Evolutionary conservation across 257 asterid genomes (phyloP), one percentile per base, ranked within the genome.

Genomic region (Solanum bulbocastanum): DNA sequence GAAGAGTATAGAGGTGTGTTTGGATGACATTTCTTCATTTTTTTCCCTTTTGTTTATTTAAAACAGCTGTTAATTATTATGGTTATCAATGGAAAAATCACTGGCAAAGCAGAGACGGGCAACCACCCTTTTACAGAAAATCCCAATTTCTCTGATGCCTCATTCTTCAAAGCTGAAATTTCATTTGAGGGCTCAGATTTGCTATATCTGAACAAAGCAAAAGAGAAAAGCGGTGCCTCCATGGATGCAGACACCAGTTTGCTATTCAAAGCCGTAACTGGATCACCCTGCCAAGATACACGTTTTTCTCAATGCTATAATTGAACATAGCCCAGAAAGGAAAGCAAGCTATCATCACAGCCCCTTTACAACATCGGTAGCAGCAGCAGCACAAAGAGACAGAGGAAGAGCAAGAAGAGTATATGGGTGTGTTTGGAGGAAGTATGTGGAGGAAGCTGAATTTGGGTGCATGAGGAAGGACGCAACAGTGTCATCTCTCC

Each of bases 91-190:
- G 46, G 76, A 7, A 18, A 69, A 30, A 69, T 74, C 83, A 74
- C 32, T 36, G 83, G 52, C 56, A 75, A 18, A 75, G 11, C 83
- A 75, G 32, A 75, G 83, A 75, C 4, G 56, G 83, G 52, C 56
- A 75, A 75, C 33, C 83, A 75, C 56, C 49, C 83, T 74, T 27
- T 36, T 74, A 74, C 20, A 36, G 49, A 36, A 88, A 88, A 69
- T 49, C 90, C 91, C 88, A 37, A 32, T 32, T 83, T 75, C 88
- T 87, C 60, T 65, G 58, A 42, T 40, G 36, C 60, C 60, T 76
- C 60, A 40, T 76, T 76, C 39, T 44, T 44, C 60, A 35, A 6
- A 35, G 46, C 81, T 72, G 14, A 73, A 35, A 73, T 73, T 35
- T 73, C 46, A 35, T 18, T 35, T 73, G 81, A 73, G 27, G 81